A percentile compares a stretch with the other conserved stretches of the same genome.
Evolutionary conservation across 495 filamentous ascomycete genomes (phyloP).

Genomic region (Aspergillus baeticus): DNA sequence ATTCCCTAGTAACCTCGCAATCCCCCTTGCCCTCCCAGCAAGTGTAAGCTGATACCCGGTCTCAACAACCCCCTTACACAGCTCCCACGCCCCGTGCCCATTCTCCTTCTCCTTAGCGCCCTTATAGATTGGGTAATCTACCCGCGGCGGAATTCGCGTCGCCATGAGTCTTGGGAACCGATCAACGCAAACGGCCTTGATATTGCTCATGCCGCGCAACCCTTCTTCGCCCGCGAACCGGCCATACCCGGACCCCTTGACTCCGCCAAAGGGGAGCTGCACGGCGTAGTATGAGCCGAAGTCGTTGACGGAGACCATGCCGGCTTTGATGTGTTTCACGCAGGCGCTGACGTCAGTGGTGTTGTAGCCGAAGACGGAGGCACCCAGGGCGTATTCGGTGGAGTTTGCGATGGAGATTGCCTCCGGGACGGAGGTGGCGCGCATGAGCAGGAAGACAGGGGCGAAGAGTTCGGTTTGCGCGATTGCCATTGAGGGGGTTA

Average conservation of each 20-base stretch:
- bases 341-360: constrained; percentile 51
- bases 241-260: constrained; percentile 85
- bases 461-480: constrained; percentile 91
- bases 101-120: constrained; percentile 42
- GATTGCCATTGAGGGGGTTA: constrained; percentile 75
- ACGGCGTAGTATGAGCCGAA: constrained; percentile 91
- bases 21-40: constrained; percentile 45
- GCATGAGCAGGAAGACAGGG: constrained; percentile 83
- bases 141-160: constrained; percentile 73
- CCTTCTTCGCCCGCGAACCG: constrained; percentile 92
- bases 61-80: constrained; percentile 62
- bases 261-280: constrained; percentile 89
- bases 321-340: constrained; percentile 67
- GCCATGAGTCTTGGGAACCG: constrained; percentile 52
- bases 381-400: constrained; percentile 73
- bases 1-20: constrained; percentile 48
- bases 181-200: constrained; percentile 83
- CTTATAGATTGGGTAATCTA: constrained; percentile 75
- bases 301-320: constrained; percentile 93
- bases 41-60: constrained; percentile 58
- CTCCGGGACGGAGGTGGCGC: constrained; percentile 56
- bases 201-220: constrained; percentile 76
- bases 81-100: constrained; percentile 56
- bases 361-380: constrained; percentile 74
- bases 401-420: constrained; percentile 74